These are phyloP conservation scores for Agaricus subrufescens DNA, from an alignment of 768 basidiomycete genomes.

Conservation along the genomic window DNA sequence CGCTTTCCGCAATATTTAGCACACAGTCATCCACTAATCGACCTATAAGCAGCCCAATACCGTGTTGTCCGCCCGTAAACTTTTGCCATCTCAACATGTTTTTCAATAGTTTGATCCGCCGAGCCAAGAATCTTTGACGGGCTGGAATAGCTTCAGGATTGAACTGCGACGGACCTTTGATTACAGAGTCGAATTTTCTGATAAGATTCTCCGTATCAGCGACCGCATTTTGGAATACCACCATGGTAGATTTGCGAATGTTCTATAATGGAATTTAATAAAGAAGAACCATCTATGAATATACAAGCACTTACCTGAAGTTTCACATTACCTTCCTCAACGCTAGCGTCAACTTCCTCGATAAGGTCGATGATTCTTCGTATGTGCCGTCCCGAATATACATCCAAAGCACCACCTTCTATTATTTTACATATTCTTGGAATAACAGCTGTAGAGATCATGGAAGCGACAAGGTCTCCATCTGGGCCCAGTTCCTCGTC, in stretches of 20 bases:
- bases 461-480: conserved; percentile 82
- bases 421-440: conserved; percentile 71
- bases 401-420: conserved; percentile 78
- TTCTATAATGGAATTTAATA: conserved; percentile 31
- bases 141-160: conserved; percentile 74
- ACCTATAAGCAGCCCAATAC: conserved; percentile 48
- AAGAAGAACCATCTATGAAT: neutral
- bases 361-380: conserved; percentile 64
- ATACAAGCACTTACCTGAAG: conserved; percentile 45
- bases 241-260: conserved; percentile 49
- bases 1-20: conserved; percentile 60
- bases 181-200: conserved; percentile 39
- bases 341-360: conserved; percentile 76
- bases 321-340: conserved; percentile 59
- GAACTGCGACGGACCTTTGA: conserved; percentile 42
- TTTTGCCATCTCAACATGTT: conserved; percentile 78
- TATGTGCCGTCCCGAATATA: conserved; percentile 66
- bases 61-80: conserved; percentile 57
- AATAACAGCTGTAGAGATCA: conserved; percentile 80
- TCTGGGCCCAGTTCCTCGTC: conserved; percentile 66
- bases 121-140: conserved; percentile 61
- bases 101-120: conserved; percentile 65
- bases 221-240: conserved; percentile 52
- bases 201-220: conserved; percentile 45
- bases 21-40: conserved; percentile 57